phyloP scores from a whole-genome alignment of 306 rosid genomes.

The Medicago arabica region DNA sequence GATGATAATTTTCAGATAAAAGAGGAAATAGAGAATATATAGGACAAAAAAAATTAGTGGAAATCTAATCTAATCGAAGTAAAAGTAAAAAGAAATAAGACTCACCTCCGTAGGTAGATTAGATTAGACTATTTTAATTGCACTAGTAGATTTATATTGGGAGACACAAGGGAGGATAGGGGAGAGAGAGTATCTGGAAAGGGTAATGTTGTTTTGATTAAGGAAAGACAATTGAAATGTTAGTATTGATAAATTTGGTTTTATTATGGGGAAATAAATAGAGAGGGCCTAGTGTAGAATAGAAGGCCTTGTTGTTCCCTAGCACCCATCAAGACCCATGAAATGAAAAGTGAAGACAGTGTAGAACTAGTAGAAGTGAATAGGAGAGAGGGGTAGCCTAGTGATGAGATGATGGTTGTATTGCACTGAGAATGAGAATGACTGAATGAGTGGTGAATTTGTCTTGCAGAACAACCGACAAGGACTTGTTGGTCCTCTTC shows the following conservation, averaged over 20 bases:
- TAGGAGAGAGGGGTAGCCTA: background rate
- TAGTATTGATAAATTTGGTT: constrained; percentile 28
- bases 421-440: constrained; percentile 32
- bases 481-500: constrained; percentile 76
- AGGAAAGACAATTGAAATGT: constrained; percentile 25
- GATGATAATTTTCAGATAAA: background rate
- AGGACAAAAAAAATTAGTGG: background rate
- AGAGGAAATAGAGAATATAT: background rate
- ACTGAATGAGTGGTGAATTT: constrained; percentile 45
- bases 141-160: too few species aligned
- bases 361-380: constrained; percentile 37
- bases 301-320: constrained; percentile 65
- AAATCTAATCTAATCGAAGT: background rate
- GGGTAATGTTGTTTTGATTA: constrained; percentile 33
- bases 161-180: background rate
- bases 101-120: constrained; percentile 42
- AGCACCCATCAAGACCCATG: constrained; percentile 67
- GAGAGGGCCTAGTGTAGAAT: constrained; percentile 20
- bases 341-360: constrained; percentile 43
- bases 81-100: constrained; percentile 30
- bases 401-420: too few species aligned
- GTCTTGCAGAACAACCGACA: constrained; percentile 79
- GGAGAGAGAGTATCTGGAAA: background rate
- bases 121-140: background rate
- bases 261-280: background rate